phyloP scores from a whole-genome alignment of 2,329 filamentous ascomycete species.

The Ophiocordyceps camponoti-floridani region DNA sequence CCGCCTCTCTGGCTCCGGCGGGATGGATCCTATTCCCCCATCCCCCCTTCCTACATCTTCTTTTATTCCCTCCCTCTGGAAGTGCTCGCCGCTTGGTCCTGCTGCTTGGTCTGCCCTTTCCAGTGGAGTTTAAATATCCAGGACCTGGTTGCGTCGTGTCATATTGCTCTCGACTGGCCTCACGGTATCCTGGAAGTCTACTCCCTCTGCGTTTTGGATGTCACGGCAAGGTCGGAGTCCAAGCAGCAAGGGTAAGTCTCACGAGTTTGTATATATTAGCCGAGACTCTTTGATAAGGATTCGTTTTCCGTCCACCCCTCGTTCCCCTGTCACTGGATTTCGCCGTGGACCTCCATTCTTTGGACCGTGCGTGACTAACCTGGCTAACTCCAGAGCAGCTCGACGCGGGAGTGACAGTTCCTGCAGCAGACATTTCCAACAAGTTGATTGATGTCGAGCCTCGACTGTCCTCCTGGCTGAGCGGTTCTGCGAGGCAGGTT shows the following conservation, averaged over 20 bases:
- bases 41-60: not conserved
- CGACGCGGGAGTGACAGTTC: not conserved
- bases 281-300: constrained; percentile 23
- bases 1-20: constrained; percentile 11
- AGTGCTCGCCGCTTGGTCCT: constrained; percentile 9
- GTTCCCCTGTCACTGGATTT: constrained; percentile 1
- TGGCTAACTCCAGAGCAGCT: not conserved
- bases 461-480: no score
- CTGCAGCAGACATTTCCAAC: no score
- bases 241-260: constrained; percentile 36
- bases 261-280: constrained; percentile 33
- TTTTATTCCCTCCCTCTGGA: constrained; percentile 5
- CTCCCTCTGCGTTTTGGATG: constrained; percentile 8
- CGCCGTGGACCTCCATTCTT: not conserved
- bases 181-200: constrained; percentile 5
- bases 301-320: constrained; percentile 3
- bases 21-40: constrained; percentile 8
- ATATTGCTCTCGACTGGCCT: not conserved
- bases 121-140: constrained; percentile 10
- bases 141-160: constrained; percentile 4
- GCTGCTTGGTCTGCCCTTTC: constrained; percentile 15
- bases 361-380: not conserved
- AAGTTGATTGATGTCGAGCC: no score
- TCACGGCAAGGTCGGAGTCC: constrained; percentile 18
- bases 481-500: no score